Percentiles rank a stretch among this genome's conserved stretches.
These are phyloP conservation scores for Pseudozyma hubeiensis DNA, from an alignment of 1,284 basidiomycete genomes.

Conservation along the genomic window DNA sequence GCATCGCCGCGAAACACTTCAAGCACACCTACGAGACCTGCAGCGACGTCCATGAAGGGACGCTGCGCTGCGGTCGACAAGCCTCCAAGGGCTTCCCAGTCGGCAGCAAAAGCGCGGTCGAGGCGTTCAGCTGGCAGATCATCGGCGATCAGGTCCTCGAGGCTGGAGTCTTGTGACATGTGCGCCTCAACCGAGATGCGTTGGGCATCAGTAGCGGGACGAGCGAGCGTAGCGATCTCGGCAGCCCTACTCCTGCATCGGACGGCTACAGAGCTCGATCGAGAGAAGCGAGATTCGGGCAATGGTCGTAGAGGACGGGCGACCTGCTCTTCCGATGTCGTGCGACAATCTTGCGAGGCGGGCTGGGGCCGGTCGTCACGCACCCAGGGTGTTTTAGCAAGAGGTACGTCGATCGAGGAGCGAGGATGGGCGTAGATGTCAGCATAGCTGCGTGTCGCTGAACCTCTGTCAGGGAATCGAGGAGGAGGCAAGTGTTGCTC, in stretches of 20 bases:
- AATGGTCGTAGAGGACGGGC: slow-evolving; percentile 10
- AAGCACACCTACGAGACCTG: slow-evolving; percentile 36
- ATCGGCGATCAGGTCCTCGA: slow-evolving; percentile 28
- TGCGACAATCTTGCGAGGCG: slow-evolving; percentile 21
- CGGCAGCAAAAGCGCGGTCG: slow-evolving; percentile 32
- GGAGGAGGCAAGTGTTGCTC: slow-evolving; percentile 24
- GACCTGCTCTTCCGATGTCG: slow-evolving; percentile 9
- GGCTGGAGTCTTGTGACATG: slow-evolving; percentile 14
- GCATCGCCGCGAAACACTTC: slow-evolving; percentile 11
- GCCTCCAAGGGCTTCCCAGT: slow-evolving; percentile 41
- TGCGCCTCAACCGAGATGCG: slow-evolving; percentile 22
- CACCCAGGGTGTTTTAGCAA: slow-evolving; percentile 5
- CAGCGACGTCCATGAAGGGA: slow-evolving; percentile 44
- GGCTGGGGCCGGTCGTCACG: slow-evolving; percentile 17
- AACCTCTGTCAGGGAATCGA: slow-evolving; percentile 8
- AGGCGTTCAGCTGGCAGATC: slow-evolving; percentile 30
- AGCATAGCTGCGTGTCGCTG: background rate
- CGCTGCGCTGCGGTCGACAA: slow-evolving; percentile 23
- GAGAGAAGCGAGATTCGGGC: slow-evolving; percentile 19
- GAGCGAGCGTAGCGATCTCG: slow-evolving; percentile 28
- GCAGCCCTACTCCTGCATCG: slow-evolving; percentile 30
- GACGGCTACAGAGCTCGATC: slow-evolving; percentile 14
- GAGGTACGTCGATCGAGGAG: slow-evolving; percentile 10
- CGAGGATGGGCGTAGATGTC: slow-evolving; percentile 17
- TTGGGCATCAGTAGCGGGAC: slow-evolving; percentile 27